These are phyloP conservation scores for Coemansia sp. DNA, from an alignment of 192 early-diverging fungal species.

Conservation along the genomic window DNA sequence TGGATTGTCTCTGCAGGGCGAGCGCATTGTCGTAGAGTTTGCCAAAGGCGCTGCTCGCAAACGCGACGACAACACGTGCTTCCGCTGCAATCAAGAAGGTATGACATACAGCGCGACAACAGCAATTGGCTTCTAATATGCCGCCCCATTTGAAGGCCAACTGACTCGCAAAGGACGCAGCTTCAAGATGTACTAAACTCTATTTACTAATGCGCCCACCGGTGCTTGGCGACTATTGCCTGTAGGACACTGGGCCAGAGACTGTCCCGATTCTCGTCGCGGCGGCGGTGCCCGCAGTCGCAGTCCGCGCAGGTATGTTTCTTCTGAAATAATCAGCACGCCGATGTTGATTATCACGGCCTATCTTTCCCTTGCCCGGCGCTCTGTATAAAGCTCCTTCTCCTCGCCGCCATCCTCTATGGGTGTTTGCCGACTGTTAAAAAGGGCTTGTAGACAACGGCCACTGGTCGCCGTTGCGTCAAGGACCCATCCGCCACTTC, in stretches of 20 bases:
- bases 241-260: conserved; percentile 51
- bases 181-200: not conserved
- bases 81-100: conserved; percentile 49
- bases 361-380: not conserved
- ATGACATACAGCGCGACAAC: no score
- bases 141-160: no score
- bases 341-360: not conserved
- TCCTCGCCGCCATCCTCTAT: not conserved
- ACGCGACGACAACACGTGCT: conserved; percentile 39
- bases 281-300: conserved; percentile 36
- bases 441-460: not conserved
- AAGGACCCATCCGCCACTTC: no score
- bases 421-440: not conserved
- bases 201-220: not conserved
- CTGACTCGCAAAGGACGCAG: not conserved
- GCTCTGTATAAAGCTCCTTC: not conserved
- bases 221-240: not conserved
- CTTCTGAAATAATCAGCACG: not conserved
- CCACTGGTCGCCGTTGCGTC: not conserved
- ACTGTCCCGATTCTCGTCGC: conserved; percentile 27
- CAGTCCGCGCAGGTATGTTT: conserved; percentile 46
- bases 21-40: conserved; percentile 43
- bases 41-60: conserved; percentile 30
- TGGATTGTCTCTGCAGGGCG: conserved; percentile 30
- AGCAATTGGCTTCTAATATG: no score